Percentiles rank a stretch among this genome's conserved stretches.
These are phyloP conservation scores for Metarhizium rileyi DNA, from an alignment of 2,329 filamentous ascomycete species.

Conservation along the genomic window DNA sequence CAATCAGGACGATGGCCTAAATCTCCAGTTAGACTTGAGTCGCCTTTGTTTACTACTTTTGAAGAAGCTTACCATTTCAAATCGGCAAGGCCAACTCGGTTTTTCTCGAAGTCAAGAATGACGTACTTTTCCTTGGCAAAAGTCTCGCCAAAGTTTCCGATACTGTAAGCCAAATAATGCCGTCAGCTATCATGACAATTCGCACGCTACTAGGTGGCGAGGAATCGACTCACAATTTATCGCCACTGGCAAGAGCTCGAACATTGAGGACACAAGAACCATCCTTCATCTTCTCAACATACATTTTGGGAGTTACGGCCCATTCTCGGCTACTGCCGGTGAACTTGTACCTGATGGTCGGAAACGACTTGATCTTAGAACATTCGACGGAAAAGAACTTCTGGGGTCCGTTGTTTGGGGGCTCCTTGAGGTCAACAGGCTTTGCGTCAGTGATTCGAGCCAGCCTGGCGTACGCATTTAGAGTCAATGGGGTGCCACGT, in stretches of 20 bases:
- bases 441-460: constrained; percentile 8
- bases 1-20: neutral
- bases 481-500: constrained; percentile 9
- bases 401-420: constrained; percentile 13
- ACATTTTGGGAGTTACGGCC: constrained; percentile 8
- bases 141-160: constrained; percentile 13
- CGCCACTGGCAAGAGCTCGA: constrained; percentile 9
- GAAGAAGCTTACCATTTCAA: constrained; percentile 2
- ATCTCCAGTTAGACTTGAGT: too few relatives aligned
- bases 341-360: constrained; percentile 9
- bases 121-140: constrained; percentile 13
- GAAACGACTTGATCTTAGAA: constrained; percentile 5
- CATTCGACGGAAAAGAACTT: constrained; percentile 11
- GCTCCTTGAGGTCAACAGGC: constrained; percentile 7
- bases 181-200: neutral
- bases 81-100: constrained; percentile 7
- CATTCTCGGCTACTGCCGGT: constrained; percentile 8
- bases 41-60: neutral
- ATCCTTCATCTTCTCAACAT: constrained; percentile 9
- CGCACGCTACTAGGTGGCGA: neutral
- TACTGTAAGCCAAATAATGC: neutral
- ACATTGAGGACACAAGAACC: constrained; percentile 12
- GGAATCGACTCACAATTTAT: constrained; percentile 9
- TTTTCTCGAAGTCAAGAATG: constrained; percentile 10
- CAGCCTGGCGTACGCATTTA: constrained; percentile 10